These are phyloP conservation scores for Russula brevipes DNA, from an alignment of 768 basidiomycete genomes.

Conservation along the genomic window DNA sequence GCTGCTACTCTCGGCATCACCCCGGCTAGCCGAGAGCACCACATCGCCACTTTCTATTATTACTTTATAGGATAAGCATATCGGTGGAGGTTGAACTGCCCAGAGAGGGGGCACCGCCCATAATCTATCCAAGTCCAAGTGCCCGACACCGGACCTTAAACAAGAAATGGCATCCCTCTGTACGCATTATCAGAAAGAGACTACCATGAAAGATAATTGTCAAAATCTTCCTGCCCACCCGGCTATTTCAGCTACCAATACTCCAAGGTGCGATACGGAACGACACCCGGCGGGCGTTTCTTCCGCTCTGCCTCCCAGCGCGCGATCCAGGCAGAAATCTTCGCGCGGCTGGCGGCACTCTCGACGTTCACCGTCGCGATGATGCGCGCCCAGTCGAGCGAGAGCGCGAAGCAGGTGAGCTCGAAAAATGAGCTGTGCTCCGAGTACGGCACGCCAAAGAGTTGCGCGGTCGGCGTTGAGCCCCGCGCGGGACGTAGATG, in stretches of 20 bases:
- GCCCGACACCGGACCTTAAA: too few species aligned
- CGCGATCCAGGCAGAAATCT: conserved; percentile 86
- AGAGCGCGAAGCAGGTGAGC: conserved; percentile 90
- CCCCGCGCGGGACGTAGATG: conserved; percentile 66
- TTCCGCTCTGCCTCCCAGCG: conserved; percentile 84
- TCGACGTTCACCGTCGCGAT: conserved; percentile 94
- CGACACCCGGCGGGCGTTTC: conserved; percentile 38
- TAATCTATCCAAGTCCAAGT: too few species aligned
- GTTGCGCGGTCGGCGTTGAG: conserved; percentile 60
- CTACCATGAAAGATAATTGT: too few species aligned
- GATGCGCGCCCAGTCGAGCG: conserved; percentile 78
- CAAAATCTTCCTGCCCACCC: too few species aligned
- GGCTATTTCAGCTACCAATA: conserved; percentile 38
- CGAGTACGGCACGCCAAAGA: conserved; percentile 87
- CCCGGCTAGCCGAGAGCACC: too few species aligned
- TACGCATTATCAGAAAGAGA: too few species aligned
- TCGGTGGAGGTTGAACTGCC: too few species aligned
- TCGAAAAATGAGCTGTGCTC: conserved; percentile 97
- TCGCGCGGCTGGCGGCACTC: conserved; percentile 62
- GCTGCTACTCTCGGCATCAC: too few species aligned
- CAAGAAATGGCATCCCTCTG: too few species aligned
- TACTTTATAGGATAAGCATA: too few species aligned
- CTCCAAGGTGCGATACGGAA: conserved; percentile 39
- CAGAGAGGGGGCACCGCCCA: too few species aligned
- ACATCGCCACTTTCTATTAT: too few species aligned